Evolutionary conservation across 345 rosid genomes (phyloP).

Genomic region (Syzygium aqueum): DNA sequence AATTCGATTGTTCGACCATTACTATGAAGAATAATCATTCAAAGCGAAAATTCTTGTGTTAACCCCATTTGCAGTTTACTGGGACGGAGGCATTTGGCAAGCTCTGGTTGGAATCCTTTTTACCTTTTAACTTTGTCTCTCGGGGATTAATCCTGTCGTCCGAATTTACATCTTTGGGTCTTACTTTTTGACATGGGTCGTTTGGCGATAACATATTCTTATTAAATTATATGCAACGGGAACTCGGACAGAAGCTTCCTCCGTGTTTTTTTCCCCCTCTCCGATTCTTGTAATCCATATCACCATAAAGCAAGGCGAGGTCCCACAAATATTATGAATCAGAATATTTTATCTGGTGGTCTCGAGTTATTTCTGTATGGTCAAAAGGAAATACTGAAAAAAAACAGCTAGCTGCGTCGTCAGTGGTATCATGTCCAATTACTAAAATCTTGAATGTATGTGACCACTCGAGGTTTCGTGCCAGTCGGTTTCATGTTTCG

Average conservation of each 20-base stretch:
- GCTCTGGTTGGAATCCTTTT: not conserved
- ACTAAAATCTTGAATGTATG: not conserved
- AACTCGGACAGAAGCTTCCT: not conserved
- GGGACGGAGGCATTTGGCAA: not conserved
- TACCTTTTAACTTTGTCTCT: not conserved
- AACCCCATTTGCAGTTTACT: not conserved
- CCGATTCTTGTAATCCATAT: not conserved
- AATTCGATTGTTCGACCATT: slow-evolving; percentile 16
- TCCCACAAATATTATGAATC: not conserved
- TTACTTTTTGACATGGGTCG: not conserved
- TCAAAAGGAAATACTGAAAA: not conserved
- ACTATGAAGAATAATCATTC: not conserved
- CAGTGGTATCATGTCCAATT: not conserved
- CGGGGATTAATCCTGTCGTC: not conserved
- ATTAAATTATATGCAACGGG: not conserved
- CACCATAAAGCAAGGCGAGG: not conserved
- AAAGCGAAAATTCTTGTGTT: not conserved
- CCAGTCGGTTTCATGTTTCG: not conserved
- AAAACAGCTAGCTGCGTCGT: not conserved
- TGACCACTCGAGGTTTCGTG: not conserved
- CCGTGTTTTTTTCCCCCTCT: not conserved
- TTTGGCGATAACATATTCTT: not conserved
- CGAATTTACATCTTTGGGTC: not conserved
- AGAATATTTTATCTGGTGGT: not conserved
- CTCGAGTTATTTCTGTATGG: not conserved